Percentiles rank a stretch among this genome's conserved stretches.
Conservation (phyloP, 2,329 filamentous ascomycete genomes). For the Colletotrichum graminicola region DNA sequence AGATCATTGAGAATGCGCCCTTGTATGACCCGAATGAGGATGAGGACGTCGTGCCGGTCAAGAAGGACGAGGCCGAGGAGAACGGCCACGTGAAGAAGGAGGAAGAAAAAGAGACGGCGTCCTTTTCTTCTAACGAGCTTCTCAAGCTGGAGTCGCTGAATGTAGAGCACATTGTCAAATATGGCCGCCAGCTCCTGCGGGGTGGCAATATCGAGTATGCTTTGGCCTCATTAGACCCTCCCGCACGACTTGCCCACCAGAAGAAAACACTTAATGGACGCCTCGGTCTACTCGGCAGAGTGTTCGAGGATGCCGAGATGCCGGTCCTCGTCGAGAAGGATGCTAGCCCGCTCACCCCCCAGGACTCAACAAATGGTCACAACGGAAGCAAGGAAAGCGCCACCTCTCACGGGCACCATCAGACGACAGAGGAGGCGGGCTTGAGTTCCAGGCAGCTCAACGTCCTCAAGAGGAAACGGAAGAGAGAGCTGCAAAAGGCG, state of each 20-base stretch:
- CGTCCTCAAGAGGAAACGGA: slow-evolving; percentile 92
- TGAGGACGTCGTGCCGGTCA: slow-evolving; percentile 64
- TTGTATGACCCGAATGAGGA: slow-evolving; percentile 88
- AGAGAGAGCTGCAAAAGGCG: slow-evolving; percentile 88
- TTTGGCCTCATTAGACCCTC: slow-evolving; percentile 83
- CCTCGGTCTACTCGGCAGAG: slow-evolving; percentile 86
- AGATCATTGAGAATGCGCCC: slow-evolving; percentile 91
- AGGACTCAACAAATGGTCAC: slow-evolving; percentile 56
- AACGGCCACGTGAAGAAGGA: slow-evolving; percentile 70
- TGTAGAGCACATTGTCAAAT: slow-evolving; percentile 81
- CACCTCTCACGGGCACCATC: slow-evolving; percentile 51
- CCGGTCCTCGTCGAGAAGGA: slow-evolving; percentile 64
- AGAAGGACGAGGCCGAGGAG: slow-evolving; percentile 59
- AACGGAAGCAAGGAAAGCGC: slow-evolving; percentile 53
- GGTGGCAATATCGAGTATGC: slow-evolving; percentile 89
- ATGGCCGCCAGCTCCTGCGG: slow-evolving; percentile 86
- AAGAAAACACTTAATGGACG: slow-evolving; percentile 89
- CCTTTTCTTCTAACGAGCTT: slow-evolving; percentile 67
- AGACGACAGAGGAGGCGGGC: slow-evolving; percentile 71
- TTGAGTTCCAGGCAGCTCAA: slow-evolving; percentile 96
- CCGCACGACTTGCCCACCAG: slow-evolving; percentile 84
- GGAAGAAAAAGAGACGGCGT: slow-evolving; percentile 63
- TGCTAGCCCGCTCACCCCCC: slow-evolving; percentile 59
- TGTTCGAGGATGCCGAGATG: slow-evolving; percentile 86
- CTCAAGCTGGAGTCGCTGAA: slow-evolving; percentile 82